phyloP scores from a whole-genome alignment of 192 early-diverging fungal species.

The Lobosporangium transversale region DNA sequence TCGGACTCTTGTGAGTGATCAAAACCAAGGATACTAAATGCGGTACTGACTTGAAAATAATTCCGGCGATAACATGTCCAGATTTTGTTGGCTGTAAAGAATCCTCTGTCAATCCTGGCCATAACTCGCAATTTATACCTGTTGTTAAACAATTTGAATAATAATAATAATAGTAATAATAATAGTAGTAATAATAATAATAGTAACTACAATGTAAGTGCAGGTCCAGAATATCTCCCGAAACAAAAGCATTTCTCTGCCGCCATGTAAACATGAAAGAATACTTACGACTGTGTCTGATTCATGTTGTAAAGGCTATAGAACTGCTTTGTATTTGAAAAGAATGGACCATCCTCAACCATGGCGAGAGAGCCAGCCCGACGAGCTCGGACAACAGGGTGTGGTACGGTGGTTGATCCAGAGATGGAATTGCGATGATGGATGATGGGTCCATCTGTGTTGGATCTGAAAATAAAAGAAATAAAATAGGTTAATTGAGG shows the following conservation, averaged over 20 bases:
- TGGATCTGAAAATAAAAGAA: slow-evolving; percentile 1
- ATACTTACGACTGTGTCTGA: slow-evolving; percentile 58
- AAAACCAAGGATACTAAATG: slow-evolving; percentile 63
- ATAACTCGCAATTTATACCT: slow-evolving; percentile 69
- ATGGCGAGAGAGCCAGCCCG: slow-evolving; percentile 53
- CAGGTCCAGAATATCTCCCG: too few relatives aligned
- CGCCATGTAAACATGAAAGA: background rate
- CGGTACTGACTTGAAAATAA: slow-evolving; percentile 85
- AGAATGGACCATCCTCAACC: slow-evolving; percentile 74
- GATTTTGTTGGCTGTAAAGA: slow-evolving; percentile 80
- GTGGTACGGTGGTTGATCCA: slow-evolving; percentile 32
- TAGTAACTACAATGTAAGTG: background rate
- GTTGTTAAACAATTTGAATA: background rate
- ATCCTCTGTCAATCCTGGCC: slow-evolving; percentile 86
- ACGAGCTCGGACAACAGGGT: slow-evolving; percentile 10
- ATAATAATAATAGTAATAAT: slow-evolving; percentile 1
- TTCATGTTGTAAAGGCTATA: slow-evolving; percentile 71
- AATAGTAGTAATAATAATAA: background rate
- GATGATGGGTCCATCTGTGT: slow-evolving; percentile 21
- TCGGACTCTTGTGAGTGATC: slow-evolving; percentile 59
- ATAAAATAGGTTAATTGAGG: background rate
- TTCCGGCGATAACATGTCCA: slow-evolving; percentile 96
- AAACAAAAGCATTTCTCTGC: too few relatives aligned
- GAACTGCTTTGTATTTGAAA: slow-evolving; percentile 71
- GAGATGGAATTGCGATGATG: slow-evolving; percentile 50